A percentile compares a stretch with the other conserved stretches of the same genome.
These are phyloP conservation scores for Ophiostoma perfectum DNA, from an alignment of 2,329 filamentous ascomycete species.

Conservation along the genomic window DNA sequence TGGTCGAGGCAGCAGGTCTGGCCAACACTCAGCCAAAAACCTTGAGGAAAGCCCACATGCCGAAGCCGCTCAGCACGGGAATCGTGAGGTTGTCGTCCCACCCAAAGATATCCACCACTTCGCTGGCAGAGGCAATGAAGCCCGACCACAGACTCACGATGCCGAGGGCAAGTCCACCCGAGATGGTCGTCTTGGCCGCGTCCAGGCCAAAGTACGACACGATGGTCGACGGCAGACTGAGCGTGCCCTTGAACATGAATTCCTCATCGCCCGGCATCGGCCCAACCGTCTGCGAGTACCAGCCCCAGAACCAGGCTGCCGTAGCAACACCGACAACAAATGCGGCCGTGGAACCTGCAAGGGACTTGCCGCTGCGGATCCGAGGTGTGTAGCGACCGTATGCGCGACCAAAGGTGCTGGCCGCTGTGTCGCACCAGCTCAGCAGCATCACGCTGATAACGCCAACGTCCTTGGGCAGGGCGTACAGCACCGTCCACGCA, in stretches of 20 bases:
- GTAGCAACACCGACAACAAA: constrained; percentile 77
- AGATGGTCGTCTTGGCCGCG: constrained; percentile 54
- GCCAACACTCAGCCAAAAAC: constrained; percentile 56
- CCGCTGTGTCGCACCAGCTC: constrained; percentile 97
- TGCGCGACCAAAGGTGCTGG: constrained; percentile 84
- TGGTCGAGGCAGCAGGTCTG: not conserved
- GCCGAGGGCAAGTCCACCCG: constrained; percentile 66
- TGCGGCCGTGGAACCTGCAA: constrained; percentile 82
- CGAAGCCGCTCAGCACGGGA: constrained; percentile 79
- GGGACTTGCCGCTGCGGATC: constrained; percentile 79
- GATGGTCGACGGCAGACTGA: constrained; percentile 61
- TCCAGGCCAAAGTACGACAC: constrained; percentile 33
- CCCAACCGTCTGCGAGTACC: constrained; percentile 64
- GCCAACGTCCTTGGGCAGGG: constrained; percentile 88
- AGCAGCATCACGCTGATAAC: constrained; percentile 85
- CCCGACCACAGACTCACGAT: constrained; percentile 82
- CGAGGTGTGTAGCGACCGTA: constrained; percentile 86
- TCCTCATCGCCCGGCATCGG: constrained; percentile 63
- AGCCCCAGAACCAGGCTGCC: constrained; percentile 83
- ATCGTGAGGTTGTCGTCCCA: constrained; percentile 99
- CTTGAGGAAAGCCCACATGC: constrained; percentile 87
- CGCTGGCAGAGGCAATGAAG: constrained; percentile 80
- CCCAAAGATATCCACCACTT: constrained; percentile 84
- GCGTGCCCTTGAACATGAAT: constrained; percentile 74
- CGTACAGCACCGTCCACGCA: constrained; percentile 76